Percentiles rank a stretch among this genome's conserved stretches.
Evolutionary conservation across 257 asterid genomes (phyloP).

Genomic region (Prunella vulgaris): DNA sequence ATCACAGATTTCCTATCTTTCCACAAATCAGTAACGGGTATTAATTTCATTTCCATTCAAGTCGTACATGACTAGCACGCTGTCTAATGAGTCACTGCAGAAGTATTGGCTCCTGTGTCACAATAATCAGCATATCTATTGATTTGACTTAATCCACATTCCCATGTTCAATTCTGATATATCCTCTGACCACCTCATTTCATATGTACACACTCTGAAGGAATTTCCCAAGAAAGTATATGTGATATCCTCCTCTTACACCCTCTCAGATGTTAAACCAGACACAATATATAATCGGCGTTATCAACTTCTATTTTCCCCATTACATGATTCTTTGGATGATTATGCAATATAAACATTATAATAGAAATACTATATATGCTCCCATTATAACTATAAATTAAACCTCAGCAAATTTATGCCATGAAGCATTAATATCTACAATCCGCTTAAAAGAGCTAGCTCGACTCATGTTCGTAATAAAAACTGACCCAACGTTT

Average conservation of each 20-base stretch:
- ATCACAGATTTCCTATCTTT: conserved; percentile 90
- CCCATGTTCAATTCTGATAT: not conserved
- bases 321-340: not conserved
- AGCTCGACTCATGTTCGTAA: not conserved
- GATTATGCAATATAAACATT: not conserved
- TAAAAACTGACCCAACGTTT: not conserved
- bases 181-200: conserved; percentile 1
- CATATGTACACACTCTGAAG: not conserved
- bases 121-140: conserved; percentile 10
- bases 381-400: not conserved
- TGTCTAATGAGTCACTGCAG: conserved; percentile 46
- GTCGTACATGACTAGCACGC: conserved; percentile 50
- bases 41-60: conserved; percentile 61
- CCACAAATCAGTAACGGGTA: conserved; percentile 81
- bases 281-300: not conserved
- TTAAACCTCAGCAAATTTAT: not conserved
- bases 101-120: conserved; percentile 42
- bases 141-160: not conserved
- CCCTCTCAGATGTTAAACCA: not conserved
- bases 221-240: not conserved
- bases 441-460: not conserved
- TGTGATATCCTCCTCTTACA: not conserved
- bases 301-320: not conserved
- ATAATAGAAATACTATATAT: too few species aligned
- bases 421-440: not conserved